These are phyloP conservation scores for Macrolepiota fuliginosa DNA, from an alignment of 768 basidiomycete genomes.

Conservation along the genomic window DNA sequence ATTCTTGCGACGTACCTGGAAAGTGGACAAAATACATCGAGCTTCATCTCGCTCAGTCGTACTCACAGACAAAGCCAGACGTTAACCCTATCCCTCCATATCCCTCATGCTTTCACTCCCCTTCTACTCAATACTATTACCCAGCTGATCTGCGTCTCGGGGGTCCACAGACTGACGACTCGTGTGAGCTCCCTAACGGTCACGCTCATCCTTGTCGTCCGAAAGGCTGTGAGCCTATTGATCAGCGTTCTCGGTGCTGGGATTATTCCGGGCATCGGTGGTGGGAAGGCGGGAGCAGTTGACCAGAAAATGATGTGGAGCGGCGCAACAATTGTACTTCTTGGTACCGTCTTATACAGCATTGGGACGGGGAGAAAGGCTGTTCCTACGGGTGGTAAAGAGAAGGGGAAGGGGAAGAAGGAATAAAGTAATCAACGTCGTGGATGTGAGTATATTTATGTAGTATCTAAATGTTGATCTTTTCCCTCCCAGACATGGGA, in stretches of 20 bases:
- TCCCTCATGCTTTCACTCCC: slow-evolving; percentile 63
- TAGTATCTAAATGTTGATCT: neutral
- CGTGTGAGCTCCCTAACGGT: slow-evolving; percentile 74
- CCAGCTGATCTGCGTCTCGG: slow-evolving; percentile 81
- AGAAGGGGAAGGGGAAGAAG: slow-evolving; percentile 16
- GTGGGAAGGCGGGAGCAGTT: slow-evolving; percentile 15
- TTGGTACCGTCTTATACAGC: slow-evolving; percentile 73
- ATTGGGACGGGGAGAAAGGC: slow-evolving; percentile 30
- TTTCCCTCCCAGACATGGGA: neutral
- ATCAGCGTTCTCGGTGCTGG: slow-evolving; percentile 60
- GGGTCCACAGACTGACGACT: slow-evolving; percentile 83
- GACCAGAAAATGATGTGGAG: slow-evolving; percentile 57
- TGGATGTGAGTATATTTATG: neutral
- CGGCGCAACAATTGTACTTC: slow-evolving; percentile 65
- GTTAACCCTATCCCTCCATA: slow-evolving; percentile 27
- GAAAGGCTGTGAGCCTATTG: slow-evolving; percentile 76
- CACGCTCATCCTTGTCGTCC: slow-evolving; percentile 75
- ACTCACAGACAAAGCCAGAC: slow-evolving; percentile 26
- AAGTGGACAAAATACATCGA: slow-evolving; percentile 17
- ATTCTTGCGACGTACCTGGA: neutral
- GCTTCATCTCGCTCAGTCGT: slow-evolving; percentile 33
- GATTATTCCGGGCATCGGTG: slow-evolving; percentile 17
- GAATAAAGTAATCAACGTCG: neutral
- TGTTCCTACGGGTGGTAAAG: slow-evolving; percentile 16
- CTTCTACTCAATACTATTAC: slow-evolving; percentile 78